Percentiles rank a stretch among this genome's conserved stretches.
Conservation (phyloP, 2,329 filamentous ascomycete genomes). For the Colletotrichum brevisporum region DNA sequence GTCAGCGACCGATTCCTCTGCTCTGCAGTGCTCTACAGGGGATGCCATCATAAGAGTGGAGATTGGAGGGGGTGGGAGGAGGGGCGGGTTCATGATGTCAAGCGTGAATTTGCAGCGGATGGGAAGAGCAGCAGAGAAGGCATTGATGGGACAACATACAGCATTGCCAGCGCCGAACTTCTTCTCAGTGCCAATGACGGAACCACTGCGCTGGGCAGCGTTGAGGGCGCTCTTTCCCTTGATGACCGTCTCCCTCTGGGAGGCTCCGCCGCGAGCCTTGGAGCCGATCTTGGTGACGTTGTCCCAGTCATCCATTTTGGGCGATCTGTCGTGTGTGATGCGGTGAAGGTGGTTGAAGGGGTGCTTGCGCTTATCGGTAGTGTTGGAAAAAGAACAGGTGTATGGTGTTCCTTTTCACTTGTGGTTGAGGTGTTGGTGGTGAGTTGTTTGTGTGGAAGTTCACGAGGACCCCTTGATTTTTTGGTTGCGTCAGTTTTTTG, state of each 20-base stretch:
- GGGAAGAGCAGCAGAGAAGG: no score
- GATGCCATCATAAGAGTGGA: conserved; percentile 26
- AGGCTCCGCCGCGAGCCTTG: conserved; percentile 78
- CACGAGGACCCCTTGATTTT: conserved; percentile 5
- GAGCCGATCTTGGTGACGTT: conserved; percentile 92
- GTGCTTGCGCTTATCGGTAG: conserved; percentile 6
- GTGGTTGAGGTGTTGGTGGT: conserved; percentile 37
- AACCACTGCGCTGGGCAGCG: conserved; percentile 86
- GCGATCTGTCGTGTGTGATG: conserved; percentile 50
- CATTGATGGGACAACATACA: conserved; percentile 66
- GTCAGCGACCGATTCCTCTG: conserved; percentile 38
- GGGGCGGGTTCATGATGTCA: conserved; percentile 32
- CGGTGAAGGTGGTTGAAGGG: background rate
- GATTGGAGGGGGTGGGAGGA: conserved; percentile 15
- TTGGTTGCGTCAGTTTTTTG: conserved; percentile 37
- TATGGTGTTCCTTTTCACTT: conserved; percentile 24
- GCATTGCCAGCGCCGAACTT: conserved; percentile 84
- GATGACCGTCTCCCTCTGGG: conserved; percentile 87
- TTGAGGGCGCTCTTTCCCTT: conserved; percentile 88
- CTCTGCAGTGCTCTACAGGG: background rate
- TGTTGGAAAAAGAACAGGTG: conserved; percentile 19
- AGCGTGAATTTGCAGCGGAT: conserved; percentile 1
- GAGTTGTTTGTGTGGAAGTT: conserved; percentile 8
- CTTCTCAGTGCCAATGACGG: conserved; percentile 89
- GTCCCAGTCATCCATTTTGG: conserved; percentile 87